A percentile compares a stretch with the other conserved stretches of the same genome.
Evolutionary conservation across 78 protist genomes (phyloP).

Genomic region (Monocercomonoides exilis): DNA sequence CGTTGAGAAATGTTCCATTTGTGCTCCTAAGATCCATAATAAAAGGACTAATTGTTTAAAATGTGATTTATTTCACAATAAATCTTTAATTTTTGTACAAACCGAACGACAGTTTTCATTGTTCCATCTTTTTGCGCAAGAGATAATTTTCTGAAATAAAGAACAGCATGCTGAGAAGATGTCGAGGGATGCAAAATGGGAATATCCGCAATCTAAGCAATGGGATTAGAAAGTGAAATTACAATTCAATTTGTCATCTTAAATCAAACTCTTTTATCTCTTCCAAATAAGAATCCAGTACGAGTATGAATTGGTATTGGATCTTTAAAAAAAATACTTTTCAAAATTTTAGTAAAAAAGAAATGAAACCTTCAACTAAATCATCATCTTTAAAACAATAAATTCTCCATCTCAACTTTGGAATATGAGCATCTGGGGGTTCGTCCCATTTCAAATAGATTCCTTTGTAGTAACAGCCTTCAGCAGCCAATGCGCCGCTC

Average conservation of each 20-base stretch:
- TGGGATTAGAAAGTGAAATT: not conserved
- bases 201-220: conserved; percentile 10
- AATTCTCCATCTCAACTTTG: not conserved
- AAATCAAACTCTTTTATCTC: not conserved
- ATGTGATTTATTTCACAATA: not conserved
- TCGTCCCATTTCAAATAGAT: not conserved
- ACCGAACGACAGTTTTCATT: not conserved
- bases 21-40: conserved; percentile 70
- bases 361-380: not conserved
- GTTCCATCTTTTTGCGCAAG: not conserved
- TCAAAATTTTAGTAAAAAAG: not conserved
- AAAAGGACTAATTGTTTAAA: conserved; percentile 41
- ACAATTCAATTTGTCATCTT: not conserved
- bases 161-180: conserved; percentile 5
- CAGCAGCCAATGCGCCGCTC: not conserved
- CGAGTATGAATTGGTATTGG: not conserved
- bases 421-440: not conserved
- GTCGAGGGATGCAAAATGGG: not conserved
- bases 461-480: not conserved
- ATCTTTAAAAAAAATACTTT: not conserved
- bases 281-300: not conserved
- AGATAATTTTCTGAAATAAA: not conserved
- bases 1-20: conserved; percentile 68
- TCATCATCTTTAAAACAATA: not conserved
- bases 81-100: not conserved